Evolutionary conservation across 2,329 filamentous ascomycete species (phyloP).

Genomic region (Akanthomyces dipterigenus): DNA sequence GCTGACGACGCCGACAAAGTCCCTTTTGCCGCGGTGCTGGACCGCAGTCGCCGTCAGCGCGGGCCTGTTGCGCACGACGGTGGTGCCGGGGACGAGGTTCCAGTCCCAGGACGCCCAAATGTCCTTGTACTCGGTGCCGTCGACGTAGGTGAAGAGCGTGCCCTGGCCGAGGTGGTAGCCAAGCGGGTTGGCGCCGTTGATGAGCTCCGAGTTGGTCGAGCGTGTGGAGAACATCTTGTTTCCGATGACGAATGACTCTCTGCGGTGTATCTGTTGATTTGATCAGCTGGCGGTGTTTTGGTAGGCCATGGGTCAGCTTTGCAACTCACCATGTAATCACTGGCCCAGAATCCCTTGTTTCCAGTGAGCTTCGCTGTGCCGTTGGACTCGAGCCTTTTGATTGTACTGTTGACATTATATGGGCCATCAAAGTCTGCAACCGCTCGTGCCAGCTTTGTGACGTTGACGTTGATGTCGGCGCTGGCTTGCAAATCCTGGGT

Average conservation of each 20-base stretch:
- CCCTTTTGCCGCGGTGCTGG: slow-evolving; percentile 13
- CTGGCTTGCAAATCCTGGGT: slow-evolving; percentile 18
- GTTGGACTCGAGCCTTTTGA: slow-evolving; percentile 17
- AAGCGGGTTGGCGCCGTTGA: slow-evolving; percentile 19
- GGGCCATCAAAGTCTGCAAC: slow-evolving; percentile 16
- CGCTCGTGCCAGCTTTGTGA: slow-evolving; percentile 16
- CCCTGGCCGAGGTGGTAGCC: slow-evolving; percentile 20
- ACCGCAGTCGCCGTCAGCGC: slow-evolving; percentile 4
- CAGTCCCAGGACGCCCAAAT: slow-evolving; percentile 20
- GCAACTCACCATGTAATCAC: slow-evolving; percentile 19
- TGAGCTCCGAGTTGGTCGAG: slow-evolving; percentile 17
- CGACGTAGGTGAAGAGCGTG: slow-evolving; percentile 18
- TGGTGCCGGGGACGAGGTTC: slow-evolving; percentile 20
- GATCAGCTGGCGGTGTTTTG: background rate
- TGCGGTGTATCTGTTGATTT: slow-evolving; percentile 14
- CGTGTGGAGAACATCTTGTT: slow-evolving; percentile 19
- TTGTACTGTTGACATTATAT: slow-evolving; percentile 13
- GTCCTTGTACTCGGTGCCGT: slow-evolving; percentile 20
- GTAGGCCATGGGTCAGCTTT: too few species aligned
- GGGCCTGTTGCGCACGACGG: slow-evolving; percentile 16
- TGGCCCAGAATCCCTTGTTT: slow-evolving; percentile 20
- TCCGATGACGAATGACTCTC: slow-evolving; percentile 12
- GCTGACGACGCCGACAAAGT: slow-evolving; percentile 20
- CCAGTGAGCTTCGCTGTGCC: slow-evolving; percentile 18
- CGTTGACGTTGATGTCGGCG: slow-evolving; percentile 21